These are phyloP conservation scores for Blastomyces emzantsi DNA, from an alignment of 2,329 filamentous ascomycete species.

Conservation along the genomic window DNA sequence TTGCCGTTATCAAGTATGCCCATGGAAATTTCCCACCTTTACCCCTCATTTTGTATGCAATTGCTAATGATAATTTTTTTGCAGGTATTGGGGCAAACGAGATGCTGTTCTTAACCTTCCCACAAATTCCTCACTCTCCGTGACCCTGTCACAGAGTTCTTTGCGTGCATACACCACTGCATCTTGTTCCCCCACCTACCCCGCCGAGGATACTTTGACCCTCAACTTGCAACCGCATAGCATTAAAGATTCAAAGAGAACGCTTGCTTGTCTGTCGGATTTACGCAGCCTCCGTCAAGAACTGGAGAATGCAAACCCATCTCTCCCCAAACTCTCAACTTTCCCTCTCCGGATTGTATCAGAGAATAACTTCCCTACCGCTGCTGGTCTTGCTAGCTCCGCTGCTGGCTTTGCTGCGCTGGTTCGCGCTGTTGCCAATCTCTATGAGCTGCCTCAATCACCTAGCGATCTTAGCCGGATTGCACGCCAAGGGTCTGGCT, in stretches of 20 bases:
- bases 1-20: conserved; percentile 85
- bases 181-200: conserved; percentile 69
- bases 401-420: conserved; percentile 60
- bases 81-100: conserved; percentile 90
- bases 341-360: conserved; percentile 78
- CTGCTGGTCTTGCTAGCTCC: conserved; percentile 66
- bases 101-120: conserved; percentile 90
- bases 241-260: conserved; percentile 69
- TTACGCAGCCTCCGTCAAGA: conserved; percentile 67
- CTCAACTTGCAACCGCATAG: conserved; percentile 80
- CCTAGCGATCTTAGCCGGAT: conserved; percentile 79
- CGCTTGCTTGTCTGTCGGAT: conserved; percentile 88
- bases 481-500: conserved; percentile 87
- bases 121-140: conserved; percentile 94
- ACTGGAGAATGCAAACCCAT: conserved; percentile 62
- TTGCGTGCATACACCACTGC: conserved; percentile 94
- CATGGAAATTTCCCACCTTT: conserved; percentile 14
- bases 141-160: conserved; percentile 89
- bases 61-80: conserved; percentile 4
- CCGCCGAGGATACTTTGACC: conserved; percentile 59
- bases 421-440: conserved; percentile 74
- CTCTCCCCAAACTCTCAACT: conserved; percentile 70
- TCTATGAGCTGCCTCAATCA: conserved; percentile 75
- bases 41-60: conserved; percentile 6
- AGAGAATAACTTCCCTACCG: conserved; percentile 98